Evolutionary conservation across 2,329 filamentous ascomycete species (phyloP).

Genomic region (Cytospora piceicola): DNA sequence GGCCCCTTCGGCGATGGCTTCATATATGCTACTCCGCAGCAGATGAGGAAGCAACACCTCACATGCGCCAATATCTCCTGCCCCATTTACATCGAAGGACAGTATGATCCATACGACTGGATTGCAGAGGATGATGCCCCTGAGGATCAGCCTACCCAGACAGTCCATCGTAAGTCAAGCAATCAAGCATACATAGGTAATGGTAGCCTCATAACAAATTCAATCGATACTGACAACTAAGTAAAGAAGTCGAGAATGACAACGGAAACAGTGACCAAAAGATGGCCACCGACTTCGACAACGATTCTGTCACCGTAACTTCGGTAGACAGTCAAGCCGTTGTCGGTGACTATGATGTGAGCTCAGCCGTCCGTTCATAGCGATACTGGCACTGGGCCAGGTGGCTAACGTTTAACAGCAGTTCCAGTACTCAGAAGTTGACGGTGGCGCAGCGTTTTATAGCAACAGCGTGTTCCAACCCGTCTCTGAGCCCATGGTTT

Average conservation of each 20-base stretch:
- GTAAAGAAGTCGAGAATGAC: not conserved
- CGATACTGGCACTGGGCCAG: not conserved
- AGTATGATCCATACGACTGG: not conserved
- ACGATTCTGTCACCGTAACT: too few relatives aligned
- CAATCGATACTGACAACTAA: not conserved
- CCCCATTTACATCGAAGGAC: not conserved
- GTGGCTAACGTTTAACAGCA: not conserved
- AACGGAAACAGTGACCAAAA: not conserved
- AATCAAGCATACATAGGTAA: too few relatives aligned
- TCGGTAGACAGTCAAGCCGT: not conserved
- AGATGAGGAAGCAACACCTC: not conserved
- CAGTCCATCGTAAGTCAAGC: not conserved
- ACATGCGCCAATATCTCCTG: not conserved
- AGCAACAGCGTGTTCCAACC: not conserved
- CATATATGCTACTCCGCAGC: not conserved
- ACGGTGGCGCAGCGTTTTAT: not conserved
- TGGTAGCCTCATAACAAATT: not conserved
- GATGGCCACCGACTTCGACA: not conserved
- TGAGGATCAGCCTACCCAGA: not conserved
- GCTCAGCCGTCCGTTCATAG: not conserved
- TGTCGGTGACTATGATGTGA: not conserved
- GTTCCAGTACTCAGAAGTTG: not conserved
- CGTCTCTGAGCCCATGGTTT: not conserved
- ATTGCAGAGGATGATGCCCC: not conserved
- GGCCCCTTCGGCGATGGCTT: not conserved